Base-by-base conservation (phyloP, 306 rosid species). In the Casuarina cunninghamiana region DNA sequence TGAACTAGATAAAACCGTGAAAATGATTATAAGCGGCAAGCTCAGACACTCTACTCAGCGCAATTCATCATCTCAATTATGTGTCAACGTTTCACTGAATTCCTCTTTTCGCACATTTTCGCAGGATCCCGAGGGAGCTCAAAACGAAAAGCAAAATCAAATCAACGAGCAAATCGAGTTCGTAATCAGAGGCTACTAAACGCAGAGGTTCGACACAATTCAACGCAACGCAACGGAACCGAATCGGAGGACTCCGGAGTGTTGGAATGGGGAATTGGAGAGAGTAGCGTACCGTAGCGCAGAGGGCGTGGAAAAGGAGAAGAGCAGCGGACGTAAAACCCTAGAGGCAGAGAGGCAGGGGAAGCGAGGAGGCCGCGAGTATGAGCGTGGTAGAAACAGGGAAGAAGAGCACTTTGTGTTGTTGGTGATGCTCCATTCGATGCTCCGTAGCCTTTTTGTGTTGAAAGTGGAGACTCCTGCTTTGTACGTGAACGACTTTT, bases 341-440 rank as follows among this genome's bases (percentile, higher is more conserved):
- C 83, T 83, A 79, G 78, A 66, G 81, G 58, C 26, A 81, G 78
- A 73, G 87, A 78, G 76, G 71, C 60, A 60, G 44, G 12, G 67
- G 61, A 77, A 50, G 39, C 38, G 53, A 38, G 55, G 12, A 49
- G 55, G 1, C 80, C 84, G 88, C 58, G 89, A 88, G 83, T 85
- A 80, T 54, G 82, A 90, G 81, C 78, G 80, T 57, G 71, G 82
- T 81, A 81, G 87, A 82, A 77, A 79, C 50, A 35, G 71, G 43
- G 86, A 43, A 87, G 85, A 77, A 80, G 82, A 84, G 80, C 90
- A 89, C 85, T 83, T 75, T 74, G 85, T 37, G 53, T 45, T 80
- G 82, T 21, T 67, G 46, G 8, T 65, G 60, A 86, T 81, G 82
- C 87, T 85, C 84, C 84, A 72, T 80, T 75, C 45, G 72, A 42